Evolutionary conservation across 257 asterid species (phyloP).

Genomic region (Solanum etuberosum): DNA sequence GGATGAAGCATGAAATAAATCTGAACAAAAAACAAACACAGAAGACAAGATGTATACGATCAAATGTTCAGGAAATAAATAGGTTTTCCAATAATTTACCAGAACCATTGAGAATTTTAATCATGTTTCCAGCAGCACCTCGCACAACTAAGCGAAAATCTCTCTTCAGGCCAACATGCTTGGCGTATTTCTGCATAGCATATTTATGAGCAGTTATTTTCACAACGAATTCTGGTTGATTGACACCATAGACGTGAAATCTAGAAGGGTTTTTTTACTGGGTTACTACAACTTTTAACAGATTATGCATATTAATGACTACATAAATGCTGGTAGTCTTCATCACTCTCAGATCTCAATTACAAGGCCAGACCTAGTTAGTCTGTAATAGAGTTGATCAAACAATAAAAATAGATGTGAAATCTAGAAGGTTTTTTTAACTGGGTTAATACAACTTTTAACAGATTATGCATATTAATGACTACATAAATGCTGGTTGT

Average conservation of each 20-base stretch:
- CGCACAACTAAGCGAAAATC: slow-evolving; percentile 94
- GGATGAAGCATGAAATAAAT: not conserved
- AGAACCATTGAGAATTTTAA: slow-evolving; percentile 82
- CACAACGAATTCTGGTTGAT: not conserved
- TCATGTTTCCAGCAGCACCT: slow-evolving; percentile 98
- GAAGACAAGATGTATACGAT: not conserved
- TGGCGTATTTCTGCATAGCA: slow-evolving; percentile 70
- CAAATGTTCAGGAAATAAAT: not conserved
- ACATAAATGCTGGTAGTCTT: not conserved
- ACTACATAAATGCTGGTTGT: not conserved
- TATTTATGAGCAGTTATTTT: not conserved
- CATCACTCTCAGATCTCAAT: not conserved
- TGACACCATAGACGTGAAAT: not conserved
- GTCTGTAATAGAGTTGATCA: not conserved
- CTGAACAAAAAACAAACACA: not conserved
- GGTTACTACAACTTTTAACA: not conserved
- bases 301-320: not conserved
- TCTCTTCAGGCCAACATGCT: slow-evolving; percentile 87
- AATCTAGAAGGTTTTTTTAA: not conserved
- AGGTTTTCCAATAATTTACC: slow-evolving; percentile 25
- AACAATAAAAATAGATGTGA: not conserved
- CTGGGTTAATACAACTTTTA: not conserved
- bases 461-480: not conserved
- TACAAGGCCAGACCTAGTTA: not conserved
- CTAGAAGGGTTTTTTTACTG: not conserved